Base-by-base conservation (phyloP, 176 grass and related monocot species). In the Metroxylon sagu region DNA sequence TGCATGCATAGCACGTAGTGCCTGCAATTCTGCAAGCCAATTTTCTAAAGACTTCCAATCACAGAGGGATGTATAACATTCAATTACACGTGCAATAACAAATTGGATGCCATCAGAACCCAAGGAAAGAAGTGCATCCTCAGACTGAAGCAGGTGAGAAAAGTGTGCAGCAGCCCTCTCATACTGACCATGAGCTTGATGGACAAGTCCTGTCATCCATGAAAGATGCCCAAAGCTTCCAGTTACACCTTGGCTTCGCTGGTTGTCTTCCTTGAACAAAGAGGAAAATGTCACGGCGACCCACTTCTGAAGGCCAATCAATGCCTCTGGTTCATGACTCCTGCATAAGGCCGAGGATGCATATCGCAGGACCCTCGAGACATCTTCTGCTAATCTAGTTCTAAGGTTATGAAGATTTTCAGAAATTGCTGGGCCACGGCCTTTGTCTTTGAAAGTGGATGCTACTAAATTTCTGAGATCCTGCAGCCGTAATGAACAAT, bases 11-110 rank as follows among this genome's bases (percentile, higher is more conserved):
- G 92, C 76, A 77, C 87, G 92, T 18, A 96, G 92, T 51, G 67
- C 81, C 66, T 96, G 86, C 69, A 96, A 86, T 69, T 96, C 92
- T 70, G 74, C 61, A 53, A 96, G 77, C 92, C 92, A 96, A 58
- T 69, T 81, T 59, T 96, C 92, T 74, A 96, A 85, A 56, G 87
- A 90, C 74, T 90, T 90, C 92, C 92, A 96, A 82, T 96, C 87
- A 66, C 86, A 90, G 25, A 96, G 74, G 23, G 83, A 84, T 63
- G 86, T 90, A 77, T 90, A 88, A 65, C 92, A 96, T 72, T 96
- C 92, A 58, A 96, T 96, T 50, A 77, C 75, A 26, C 92, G 83
- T 54, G 84, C 75, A 71, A 96, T 89, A 56, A 90, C 75, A 80
- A 82, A 96, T 62, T 87, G 92, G 76, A 96, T 84, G 52, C 81